Evolutionary conservation across 768 basidiomycete species (phyloP).

Genomic region (Amanita exitialis): DNA sequence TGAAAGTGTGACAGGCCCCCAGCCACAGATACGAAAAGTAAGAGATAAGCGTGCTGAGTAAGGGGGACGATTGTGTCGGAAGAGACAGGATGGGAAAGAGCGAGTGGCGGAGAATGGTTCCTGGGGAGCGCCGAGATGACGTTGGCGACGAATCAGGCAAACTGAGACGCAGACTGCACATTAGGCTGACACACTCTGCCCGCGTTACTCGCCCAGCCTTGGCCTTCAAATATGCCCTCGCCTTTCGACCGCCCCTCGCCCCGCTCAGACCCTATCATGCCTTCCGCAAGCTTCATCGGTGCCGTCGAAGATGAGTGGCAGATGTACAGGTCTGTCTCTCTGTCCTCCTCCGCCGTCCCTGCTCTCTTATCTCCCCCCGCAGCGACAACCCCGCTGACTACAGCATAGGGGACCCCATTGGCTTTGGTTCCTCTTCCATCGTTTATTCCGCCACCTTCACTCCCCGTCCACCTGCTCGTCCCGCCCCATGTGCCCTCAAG

Average conservation of each 20-base stretch:
- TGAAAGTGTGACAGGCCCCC: background rate
- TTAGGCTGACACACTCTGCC: background rate
- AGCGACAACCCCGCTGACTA: constrained; percentile 71
- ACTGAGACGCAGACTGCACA: no score
- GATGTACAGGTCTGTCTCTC: constrained; percentile 52
- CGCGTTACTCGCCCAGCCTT: background rate
- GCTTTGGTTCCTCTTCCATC: constrained; percentile 87
- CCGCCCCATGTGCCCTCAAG: constrained; percentile 71
- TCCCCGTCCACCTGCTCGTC: constrained; percentile 19
- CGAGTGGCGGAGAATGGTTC: no score
- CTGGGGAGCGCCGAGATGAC: no score
- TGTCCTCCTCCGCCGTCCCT: background rate
- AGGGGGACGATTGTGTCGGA: background rate
- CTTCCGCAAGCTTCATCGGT: constrained; percentile 49
- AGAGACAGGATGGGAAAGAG: no score
- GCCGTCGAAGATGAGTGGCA: constrained; percentile 81
- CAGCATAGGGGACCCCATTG: constrained; percentile 66
- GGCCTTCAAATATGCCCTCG: background rate
- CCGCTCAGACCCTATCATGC: background rate
- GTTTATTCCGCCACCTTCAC: constrained; percentile 74
- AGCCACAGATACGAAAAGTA: background rate
- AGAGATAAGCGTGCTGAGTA: background rate
- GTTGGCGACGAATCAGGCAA: no score
- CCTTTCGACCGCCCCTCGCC: background rate
- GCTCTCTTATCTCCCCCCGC: constrained; percentile 5